Evolutionary conservation across 805 yeast genomes (phyloP).

Genomic region (Schwanniomyces sp.): DNA sequence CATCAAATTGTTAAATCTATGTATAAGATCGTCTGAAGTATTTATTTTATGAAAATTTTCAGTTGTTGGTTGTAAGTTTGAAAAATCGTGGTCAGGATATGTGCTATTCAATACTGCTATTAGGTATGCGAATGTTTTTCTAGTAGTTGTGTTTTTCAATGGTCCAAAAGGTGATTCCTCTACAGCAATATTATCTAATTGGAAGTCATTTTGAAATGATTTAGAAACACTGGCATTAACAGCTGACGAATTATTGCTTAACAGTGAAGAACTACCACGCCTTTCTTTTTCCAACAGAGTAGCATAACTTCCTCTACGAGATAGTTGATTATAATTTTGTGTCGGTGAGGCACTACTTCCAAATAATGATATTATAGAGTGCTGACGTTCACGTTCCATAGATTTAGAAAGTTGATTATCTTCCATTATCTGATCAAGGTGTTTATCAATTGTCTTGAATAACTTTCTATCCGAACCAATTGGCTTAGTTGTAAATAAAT

Average conservation of each 20-base stretch:
- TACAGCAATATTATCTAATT: conserved; percentile 18
- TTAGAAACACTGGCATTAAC: conserved; percentile 13
- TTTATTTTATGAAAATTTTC: conserved; percentile 41
- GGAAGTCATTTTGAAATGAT: conserved; percentile 19
- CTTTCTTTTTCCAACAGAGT: conserved; percentile 22
- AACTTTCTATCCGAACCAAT: conserved; percentile 87
- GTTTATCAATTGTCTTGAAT: conserved; percentile 83
- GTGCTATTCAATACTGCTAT: conserved; percentile 89
- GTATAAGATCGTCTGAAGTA: conserved; percentile 48
- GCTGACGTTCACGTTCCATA: conserved; percentile 37
- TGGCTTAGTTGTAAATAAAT: conserved; percentile 91
- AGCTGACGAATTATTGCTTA: conserved; percentile 9
- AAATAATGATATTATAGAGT: conserved; percentile 33
- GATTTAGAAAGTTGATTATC: conserved; percentile 43
- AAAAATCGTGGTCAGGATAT: conserved; percentile 94
- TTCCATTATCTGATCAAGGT: conserved; percentile 56
- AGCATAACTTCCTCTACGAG: conserved; percentile 24
- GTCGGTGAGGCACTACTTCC: conserved; percentile 41
- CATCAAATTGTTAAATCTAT: conserved; percentile 75
- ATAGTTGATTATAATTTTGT: conserved; percentile 3
- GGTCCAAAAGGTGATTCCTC: conserved; percentile 87
- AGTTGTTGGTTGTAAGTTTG: conserved; percentile 81
- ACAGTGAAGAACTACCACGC: conserved; percentile 26
- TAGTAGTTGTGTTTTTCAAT: conserved; percentile 75
- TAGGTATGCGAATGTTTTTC: conserved; percentile 86